A percentile compares a stretch with the other conserved stretches of the same genome.
phyloP scores from a whole-genome alignment of 2,329 filamentous ascomycete genomes.

The Cadophora malorum region DNA sequence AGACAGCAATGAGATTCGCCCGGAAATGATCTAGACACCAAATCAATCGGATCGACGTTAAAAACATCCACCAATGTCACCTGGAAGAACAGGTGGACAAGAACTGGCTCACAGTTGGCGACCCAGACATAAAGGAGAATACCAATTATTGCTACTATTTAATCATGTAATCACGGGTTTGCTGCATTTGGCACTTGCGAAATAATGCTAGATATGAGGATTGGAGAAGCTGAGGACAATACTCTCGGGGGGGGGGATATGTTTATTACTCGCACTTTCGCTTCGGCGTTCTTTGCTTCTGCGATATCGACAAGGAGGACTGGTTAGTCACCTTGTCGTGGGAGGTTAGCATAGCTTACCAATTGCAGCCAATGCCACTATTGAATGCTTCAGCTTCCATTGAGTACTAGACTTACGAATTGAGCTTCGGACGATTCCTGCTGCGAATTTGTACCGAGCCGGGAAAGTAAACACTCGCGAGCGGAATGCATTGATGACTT shows the following conservation, averaged over 20 bases:
- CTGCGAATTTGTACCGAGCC: too few relatives aligned
- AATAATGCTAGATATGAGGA: constrained; percentile 9
- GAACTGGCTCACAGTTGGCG: neutral
- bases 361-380: too few relatives aligned
- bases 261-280: constrained; percentile 3
- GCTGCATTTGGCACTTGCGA: constrained; percentile 13
- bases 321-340: neutral
- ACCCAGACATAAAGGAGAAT: neutral
- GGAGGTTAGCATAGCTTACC: neutral
- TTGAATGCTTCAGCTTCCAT: too few relatives aligned
- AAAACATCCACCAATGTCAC: neutral
- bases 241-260: constrained; percentile 5
- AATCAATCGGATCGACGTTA: neutral
- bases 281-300: constrained; percentile 14
- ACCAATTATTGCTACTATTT: constrained; percentile 19
- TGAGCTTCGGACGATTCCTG: too few relatives aligned
- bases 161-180: constrained; percentile 5
- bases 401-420: too few relatives aligned
- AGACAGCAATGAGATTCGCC: neutral
- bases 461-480: too few relatives aligned
- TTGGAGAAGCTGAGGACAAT: constrained; percentile 15
- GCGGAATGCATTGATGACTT: too few relatives aligned
- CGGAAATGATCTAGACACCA: constrained; percentile 1
- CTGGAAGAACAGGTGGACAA: neutral
- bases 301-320: constrained; percentile 6